Evolutionary conservation across 164 flowering plant genomes (phyloP).

Genomic region (Annona squamosa): DNA sequence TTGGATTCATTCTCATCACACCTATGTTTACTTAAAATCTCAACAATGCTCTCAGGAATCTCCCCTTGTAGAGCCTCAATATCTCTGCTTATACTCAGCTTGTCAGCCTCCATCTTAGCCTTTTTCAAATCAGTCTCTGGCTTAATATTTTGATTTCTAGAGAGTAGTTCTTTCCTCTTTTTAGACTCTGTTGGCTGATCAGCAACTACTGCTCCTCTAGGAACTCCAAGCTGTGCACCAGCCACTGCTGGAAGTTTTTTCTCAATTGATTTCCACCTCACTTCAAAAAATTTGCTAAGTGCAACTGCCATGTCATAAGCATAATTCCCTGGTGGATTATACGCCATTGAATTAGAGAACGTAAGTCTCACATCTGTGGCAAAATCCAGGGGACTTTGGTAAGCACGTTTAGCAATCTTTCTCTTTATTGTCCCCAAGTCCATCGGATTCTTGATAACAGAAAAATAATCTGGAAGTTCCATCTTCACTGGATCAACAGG

Average conservation of each 20-base stretch:
- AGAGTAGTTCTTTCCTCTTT: conserved; percentile 36
- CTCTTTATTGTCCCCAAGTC: conserved; percentile 70
- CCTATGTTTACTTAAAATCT: conserved; percentile 52
- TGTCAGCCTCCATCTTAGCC: conserved; percentile 54
- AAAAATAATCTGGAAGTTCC: conserved; percentile 75
- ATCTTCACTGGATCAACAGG: conserved; percentile 71
- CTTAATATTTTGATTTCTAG: conserved; percentile 24
- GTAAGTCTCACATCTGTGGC: conserved; percentile 75
- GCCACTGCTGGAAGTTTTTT: conserved; percentile 37
- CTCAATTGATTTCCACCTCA: conserved; percentile 69
- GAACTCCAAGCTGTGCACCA: conserved; percentile 8
- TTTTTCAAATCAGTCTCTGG: conserved; percentile 27
- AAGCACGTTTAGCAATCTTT: conserved; percentile 38
- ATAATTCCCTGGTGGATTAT: conserved; percentile 67
- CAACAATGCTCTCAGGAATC: conserved; percentile 58
- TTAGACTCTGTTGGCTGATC: conserved; percentile 17
- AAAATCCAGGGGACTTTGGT: conserved; percentile 49
- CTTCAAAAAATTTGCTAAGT: conserved; percentile 56
- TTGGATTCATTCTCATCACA: conserved; percentile 25
- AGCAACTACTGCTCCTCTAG: conserved; percentile 20
- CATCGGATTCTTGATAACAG: conserved; percentile 73
- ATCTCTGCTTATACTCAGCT: conserved; percentile 46
- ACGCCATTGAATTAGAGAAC: conserved; percentile 72
- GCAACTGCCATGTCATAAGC: conserved; percentile 57
- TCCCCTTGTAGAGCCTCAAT: conserved; percentile 48